Evolutionary conservation across 345 rosid genomes (phyloP), one percentile per base, ranked within the genome.

Genomic region (Camelina neglecta): DNA sequence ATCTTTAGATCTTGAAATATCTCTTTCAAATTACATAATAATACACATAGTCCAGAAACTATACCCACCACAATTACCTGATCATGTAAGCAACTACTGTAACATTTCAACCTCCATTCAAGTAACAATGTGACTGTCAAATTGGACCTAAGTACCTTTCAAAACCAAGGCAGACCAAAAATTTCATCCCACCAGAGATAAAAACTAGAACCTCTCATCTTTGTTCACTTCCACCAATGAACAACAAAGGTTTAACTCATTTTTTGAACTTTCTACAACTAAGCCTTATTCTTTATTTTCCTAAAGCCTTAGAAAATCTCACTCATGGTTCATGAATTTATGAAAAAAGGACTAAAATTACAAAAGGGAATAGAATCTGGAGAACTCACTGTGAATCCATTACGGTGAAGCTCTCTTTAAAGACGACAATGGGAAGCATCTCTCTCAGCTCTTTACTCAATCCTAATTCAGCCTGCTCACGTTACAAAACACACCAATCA

Each of bases 391-490:
- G 93, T 62, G 88, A 80, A 72, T 93, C 98, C 69, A 58, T 84
- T 16, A 93, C 78, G 8, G 88, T 83, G 82, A 93, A 93, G 87
- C 93, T 93, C 84, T 90, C 93, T 77, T 68, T 89, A 73, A 79
- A 93, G 41, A 90, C 80, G 35, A 93, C 78, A 78, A 89, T 83
- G 50, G 98, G 98, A 4, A 93, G 85, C 98, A 93, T 89, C 85
- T 93, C 97, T 77, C 98, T 88, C 68, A 93, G 62, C 64, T 93
- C 98, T 76, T 90, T 89, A 82, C 84, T 87, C 83, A 93, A 75
- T 10, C 98, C 98, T 85, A 82, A 26, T 65, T 89, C 93, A 81
- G 78, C 85, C 92, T 89, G 85, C 61, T 39, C 49, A 79, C 21
- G 2, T 49, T 44, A 9, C 9, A 56, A 23, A 73, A 12, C 23